Conservation (phyloP, 805 yeast species). For the Candida cerambycidarum region DNA sequence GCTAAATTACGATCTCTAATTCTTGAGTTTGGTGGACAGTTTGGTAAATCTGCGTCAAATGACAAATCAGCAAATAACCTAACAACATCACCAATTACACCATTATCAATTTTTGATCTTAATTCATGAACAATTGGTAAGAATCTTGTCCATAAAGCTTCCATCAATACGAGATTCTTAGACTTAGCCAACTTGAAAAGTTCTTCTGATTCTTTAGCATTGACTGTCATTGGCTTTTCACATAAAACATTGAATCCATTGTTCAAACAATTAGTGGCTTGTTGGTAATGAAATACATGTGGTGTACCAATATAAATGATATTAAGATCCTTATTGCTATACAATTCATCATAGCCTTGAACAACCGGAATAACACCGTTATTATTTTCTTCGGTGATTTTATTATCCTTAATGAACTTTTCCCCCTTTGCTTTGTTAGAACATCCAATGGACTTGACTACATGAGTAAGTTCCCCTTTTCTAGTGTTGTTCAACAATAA, state of each 20-base stretch:
- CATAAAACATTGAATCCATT: slow-evolving; percentile 52
- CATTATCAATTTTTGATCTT: slow-evolving; percentile 36
- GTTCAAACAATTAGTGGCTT: slow-evolving; percentile 41
- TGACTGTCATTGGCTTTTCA: slow-evolving; percentile 56
- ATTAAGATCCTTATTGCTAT: slow-evolving; percentile 42
- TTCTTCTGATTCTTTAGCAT: slow-evolving; percentile 42
- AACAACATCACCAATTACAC: slow-evolving; percentile 46
- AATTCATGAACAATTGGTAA: slow-evolving; percentile 44
- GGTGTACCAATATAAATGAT: slow-evolving; percentile 58
- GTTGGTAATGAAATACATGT: slow-evolving; percentile 50
- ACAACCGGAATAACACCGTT: slow-evolving; percentile 25
- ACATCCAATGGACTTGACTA: slow-evolving; percentile 40
- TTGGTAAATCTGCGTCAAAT: slow-evolving; percentile 31
- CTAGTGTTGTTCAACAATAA: slow-evolving; percentile 27
- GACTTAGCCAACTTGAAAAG: slow-evolving; percentile 43
- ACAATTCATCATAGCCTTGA: slow-evolving; percentile 45
- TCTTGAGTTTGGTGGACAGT: slow-evolving; percentile 32
- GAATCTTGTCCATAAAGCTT: slow-evolving; percentile 59
- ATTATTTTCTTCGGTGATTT: slow-evolving; percentile 20
- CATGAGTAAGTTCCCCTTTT: slow-evolving; percentile 27
- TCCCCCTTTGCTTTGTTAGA: slow-evolving; percentile 36
- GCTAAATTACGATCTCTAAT: slow-evolving; percentile 47
- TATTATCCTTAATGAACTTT: slow-evolving; percentile 25
- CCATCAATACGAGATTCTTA: slow-evolving; percentile 51
- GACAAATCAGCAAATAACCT: slow-evolving; percentile 47